Percentiles rank a stretch among this genome's conserved stretches.
phyloP scores from a whole-genome alignment of 2,329 filamentous ascomycete genomes.

The Xylariaceae sp. region DNA sequence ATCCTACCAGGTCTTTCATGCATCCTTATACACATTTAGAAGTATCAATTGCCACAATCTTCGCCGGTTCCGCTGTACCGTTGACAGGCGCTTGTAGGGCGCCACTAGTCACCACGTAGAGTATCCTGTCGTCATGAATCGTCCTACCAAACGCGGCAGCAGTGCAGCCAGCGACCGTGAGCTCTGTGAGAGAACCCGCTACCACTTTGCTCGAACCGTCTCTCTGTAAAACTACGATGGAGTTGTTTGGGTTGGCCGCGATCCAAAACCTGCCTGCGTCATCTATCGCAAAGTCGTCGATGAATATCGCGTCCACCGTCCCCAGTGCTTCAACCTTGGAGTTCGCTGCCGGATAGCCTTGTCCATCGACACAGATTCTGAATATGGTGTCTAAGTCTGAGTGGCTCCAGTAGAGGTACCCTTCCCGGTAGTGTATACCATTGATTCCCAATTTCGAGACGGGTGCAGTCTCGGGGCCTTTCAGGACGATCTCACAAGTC shows the following conservation, averaged over 20 bases:
- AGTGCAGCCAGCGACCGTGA: slow-evolving; percentile 32
- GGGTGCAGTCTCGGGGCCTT: slow-evolving; percentile 35
- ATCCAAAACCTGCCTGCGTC: slow-evolving; percentile 28
- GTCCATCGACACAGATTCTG: slow-evolving; percentile 21
- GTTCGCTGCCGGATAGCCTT: slow-evolving; percentile 26
- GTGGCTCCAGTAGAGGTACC: slow-evolving; percentile 41
- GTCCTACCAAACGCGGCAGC: slow-evolving; percentile 34
- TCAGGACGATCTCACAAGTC: slow-evolving; percentile 27
- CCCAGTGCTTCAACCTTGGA: slow-evolving; percentile 28
- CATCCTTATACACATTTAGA: too few species aligned
- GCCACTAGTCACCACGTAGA: slow-evolving; percentile 39
- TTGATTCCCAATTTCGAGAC: slow-evolving; percentile 36
- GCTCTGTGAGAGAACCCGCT: slow-evolving; percentile 20
- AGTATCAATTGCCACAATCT: slow-evolving; percentile 39
- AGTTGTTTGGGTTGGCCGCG: slow-evolving; percentile 32
- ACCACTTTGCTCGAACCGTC: slow-evolving; percentile 26
- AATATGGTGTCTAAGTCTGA: slow-evolving; percentile 30
- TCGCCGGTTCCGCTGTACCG: slow-evolving; percentile 36
- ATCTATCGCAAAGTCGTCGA: slow-evolving; percentile 39
- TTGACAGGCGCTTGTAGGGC: slow-evolving; percentile 27
- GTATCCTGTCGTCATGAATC: slow-evolving; percentile 15
- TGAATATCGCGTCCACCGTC: slow-evolving; percentile 25
- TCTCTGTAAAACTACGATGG: slow-evolving; percentile 25
- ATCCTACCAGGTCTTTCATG: not conserved
- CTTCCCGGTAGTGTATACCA: slow-evolving; percentile 37